Evolutionary conservation across 306 rosid genomes (phyloP), one percentile per base, ranked within the genome.

Genomic region (Rosa multiflora): DNA sequence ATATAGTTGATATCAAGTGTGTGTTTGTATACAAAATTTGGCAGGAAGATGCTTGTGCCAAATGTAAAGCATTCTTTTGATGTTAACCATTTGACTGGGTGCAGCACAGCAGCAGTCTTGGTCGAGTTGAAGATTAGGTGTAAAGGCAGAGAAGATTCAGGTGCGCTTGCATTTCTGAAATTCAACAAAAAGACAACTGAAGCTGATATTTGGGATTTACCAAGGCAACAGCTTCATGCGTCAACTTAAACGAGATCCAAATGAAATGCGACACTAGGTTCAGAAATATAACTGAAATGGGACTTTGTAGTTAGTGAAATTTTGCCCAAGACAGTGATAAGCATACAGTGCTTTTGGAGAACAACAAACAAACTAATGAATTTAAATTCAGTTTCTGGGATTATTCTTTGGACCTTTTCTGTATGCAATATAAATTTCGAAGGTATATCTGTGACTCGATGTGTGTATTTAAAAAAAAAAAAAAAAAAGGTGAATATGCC

Each of bases 121-220:
- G 66, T 79, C 6, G 8, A 12, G 77, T 70, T 61, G 77, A 39
- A 78, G 49, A 4, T 6, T 29, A 26, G 47, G 47, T 49, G 77
- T 64, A 18, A 64, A 53, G 17, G 77, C 75, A 39, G 44, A 67
- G 37, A 56, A 75, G 70, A 42, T 23, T 61, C 59, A 17, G 23
- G 55, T 5, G 58, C 15, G 56, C 70, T 43, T 59, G 78, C 56
- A 26, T 61, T 9, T 67, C 23, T 2, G 44, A 59, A 74, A 73
- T 37, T 14, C 39, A 55, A 52, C 66, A 20, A 53, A 53, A 47
- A 12, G 43, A 55, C 35, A 39, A 6, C 39, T 39, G 47, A 10
- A 21, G 76, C 66, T 53, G 66, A 73, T 52, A 14, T 6, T 64
- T 35, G 46, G 32, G 32, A 23, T 1, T 5, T 17, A 49, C 44